Percentiles rank a stretch among this genome's conserved stretches.
phyloP scores from a whole-genome alignment of 2,329 filamentous ascomycete species.

The Chrysoporthe austroafricana region DNA sequence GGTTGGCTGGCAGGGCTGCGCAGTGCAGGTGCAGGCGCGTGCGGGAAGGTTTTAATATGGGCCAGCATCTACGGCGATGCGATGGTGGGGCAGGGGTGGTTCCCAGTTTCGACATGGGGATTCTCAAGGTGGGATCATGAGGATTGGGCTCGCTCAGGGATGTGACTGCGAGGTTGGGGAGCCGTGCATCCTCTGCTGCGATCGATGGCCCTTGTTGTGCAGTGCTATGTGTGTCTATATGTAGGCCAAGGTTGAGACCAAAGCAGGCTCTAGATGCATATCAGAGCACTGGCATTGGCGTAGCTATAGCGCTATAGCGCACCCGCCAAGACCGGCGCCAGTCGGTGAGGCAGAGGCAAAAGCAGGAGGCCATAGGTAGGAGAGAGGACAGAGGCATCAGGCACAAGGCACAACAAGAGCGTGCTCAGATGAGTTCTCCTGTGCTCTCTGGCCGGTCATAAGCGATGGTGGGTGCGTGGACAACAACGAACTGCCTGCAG shows the following conservation, averaged over 20 bases:
- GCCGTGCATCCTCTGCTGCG: conserved; percentile 6
- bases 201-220: background rate
- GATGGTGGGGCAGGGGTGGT: conserved; percentile 28
- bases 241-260: too few species aligned
- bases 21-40: background rate
- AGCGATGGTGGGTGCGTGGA: background rate
- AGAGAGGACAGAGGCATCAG: too few species aligned
- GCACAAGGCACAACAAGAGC: too few species aligned
- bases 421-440: background rate
- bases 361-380: too few species aligned
- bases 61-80: conserved; percentile 8
- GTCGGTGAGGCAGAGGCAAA: background rate
- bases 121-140: conserved; percentile 10
- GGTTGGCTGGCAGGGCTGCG: background rate
- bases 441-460: background rate
- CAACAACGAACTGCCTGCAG: background rate
- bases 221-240: background rate
- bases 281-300: background rate
- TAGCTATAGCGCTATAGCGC: background rate
- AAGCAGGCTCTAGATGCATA: background rate
- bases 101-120: conserved; percentile 30
- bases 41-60: conserved; percentile 11
- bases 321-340: background rate
- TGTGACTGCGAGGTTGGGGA: conserved; percentile 5
- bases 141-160: background rate